Conservation (phyloP, 495 filamentous ascomycete species). For the Hypoxylon lienhwacheense region DNA sequence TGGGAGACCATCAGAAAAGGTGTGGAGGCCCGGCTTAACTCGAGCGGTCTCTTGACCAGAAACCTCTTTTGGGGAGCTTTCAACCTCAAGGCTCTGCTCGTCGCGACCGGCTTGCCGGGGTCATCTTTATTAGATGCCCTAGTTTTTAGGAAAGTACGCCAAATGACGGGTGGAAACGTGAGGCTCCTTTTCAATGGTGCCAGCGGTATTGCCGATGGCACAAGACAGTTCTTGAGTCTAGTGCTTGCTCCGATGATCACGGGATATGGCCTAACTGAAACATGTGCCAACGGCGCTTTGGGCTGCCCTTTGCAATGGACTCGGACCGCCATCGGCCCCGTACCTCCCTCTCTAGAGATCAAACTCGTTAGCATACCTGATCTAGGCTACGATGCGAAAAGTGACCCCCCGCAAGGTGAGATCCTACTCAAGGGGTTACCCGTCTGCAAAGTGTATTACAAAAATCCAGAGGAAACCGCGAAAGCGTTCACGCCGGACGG, state of each 20-base stretch:
- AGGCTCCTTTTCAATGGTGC: constrained; percentile 79
- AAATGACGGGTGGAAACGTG: constrained; percentile 71
- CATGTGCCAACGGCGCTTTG: constrained; percentile 69
- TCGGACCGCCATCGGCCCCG: constrained; percentile 71
- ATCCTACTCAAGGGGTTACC: constrained; percentile 73
- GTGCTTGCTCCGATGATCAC: constrained; percentile 73
- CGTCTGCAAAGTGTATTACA: constrained; percentile 75
- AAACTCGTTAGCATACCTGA: constrained; percentile 82
- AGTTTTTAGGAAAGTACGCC: constrained; percentile 73
- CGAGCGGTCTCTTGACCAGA: constrained; percentile 33
- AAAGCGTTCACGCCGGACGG: constrained; percentile 80
- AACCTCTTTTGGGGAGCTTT: constrained; percentile 51
- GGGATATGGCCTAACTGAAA: constrained; percentile 91
- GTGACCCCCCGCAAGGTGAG: constrained; percentile 83
- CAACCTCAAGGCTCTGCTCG: constrained; percentile 58
- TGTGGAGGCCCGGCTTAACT: constrained; percentile 65
- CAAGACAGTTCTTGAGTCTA: constrained; percentile 78
- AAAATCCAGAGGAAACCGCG: constrained; percentile 77
- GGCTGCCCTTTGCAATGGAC: constrained; percentile 70
- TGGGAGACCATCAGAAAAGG: constrained; percentile 80
- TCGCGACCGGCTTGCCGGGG: constrained; percentile 63
- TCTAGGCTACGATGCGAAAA: constrained; percentile 76
- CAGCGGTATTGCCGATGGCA: constrained; percentile 73
- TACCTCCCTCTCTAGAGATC: constrained; percentile 64
- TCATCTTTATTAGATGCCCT: constrained; percentile 75